A percentile compares a stretch with the other conserved stretches of the same genome.
These are phyloP conservation scores for Chlorella vulgaris DNA, from an alignment of 139 green algal species.

Conservation along the genomic window DNA sequence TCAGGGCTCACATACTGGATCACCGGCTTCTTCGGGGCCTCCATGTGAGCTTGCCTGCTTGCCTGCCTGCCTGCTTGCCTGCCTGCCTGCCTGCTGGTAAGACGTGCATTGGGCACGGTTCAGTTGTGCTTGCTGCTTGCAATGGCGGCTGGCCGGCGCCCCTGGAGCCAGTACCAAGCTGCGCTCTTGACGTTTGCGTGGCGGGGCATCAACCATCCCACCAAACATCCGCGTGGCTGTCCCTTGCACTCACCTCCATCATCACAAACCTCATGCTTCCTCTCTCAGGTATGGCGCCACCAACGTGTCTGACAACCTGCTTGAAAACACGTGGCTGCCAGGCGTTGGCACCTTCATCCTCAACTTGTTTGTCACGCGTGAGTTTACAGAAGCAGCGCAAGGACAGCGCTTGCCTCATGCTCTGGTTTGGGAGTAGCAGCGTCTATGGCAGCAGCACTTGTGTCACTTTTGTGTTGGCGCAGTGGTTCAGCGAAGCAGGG, in stretches of 20 bases:
- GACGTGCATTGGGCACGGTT: too few relatives aligned
- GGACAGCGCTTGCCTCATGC: background rate
- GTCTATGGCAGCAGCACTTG: background rate
- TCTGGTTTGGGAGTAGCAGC: background rate
- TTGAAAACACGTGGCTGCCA: slow-evolving; percentile 10
- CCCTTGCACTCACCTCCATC: too few relatives aligned
- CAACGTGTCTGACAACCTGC: background rate
- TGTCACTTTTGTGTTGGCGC: background rate
- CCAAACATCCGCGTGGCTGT: too few relatives aligned
- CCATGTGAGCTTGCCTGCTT: background rate
- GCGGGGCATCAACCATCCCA: too few relatives aligned
- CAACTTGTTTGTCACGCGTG: slow-evolving; percentile 13
- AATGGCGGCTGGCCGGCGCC: too few relatives aligned
- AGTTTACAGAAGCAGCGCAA: background rate
- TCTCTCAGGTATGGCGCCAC: slow-evolving; percentile 14
- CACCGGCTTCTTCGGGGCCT: slow-evolving; percentile 8
- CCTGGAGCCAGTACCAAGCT: too few relatives aligned
- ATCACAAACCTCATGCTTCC: background rate
- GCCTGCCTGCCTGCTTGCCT: too few relatives aligned
- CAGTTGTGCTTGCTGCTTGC: too few relatives aligned
- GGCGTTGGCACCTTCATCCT: slow-evolving; percentile 16
- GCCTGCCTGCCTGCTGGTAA: too few relatives aligned
- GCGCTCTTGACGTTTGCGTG: too few relatives aligned
- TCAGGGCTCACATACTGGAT: slow-evolving; percentile 7
- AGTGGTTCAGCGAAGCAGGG: background rate